Conservation (phyloP, 1,139 yeast species). For the Magnusiomyces paraingens region DNA sequence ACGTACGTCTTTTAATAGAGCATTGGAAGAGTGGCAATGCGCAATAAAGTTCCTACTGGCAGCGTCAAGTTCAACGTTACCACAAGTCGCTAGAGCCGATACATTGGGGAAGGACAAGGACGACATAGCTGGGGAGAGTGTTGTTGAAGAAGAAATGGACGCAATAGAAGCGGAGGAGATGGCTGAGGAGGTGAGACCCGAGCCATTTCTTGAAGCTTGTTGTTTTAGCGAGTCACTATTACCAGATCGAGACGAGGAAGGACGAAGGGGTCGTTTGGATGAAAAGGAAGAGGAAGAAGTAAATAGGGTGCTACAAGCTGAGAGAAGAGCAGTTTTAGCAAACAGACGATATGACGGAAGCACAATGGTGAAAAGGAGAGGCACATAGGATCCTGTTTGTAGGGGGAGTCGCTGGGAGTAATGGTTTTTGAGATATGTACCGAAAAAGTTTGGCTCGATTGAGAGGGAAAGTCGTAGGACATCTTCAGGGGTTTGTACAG, state of each 20-base stretch:
- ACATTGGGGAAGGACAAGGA: constrained; percentile 37
- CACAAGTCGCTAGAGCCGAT: constrained; percentile 31
- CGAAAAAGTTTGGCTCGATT: constrained; percentile 42
- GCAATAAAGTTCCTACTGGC: constrained; percentile 35
- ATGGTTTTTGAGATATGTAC: constrained; percentile 39
- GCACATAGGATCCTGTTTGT: constrained; percentile 51
- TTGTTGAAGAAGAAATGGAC: constrained; percentile 11
- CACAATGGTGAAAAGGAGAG: constrained; percentile 52
- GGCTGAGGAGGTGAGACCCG: neutral
- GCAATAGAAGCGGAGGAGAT: constrained; percentile 9
- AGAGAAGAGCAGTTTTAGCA: constrained; percentile 43
- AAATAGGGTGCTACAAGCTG: constrained; percentile 20
- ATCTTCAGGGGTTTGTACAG: constrained; percentile 21
- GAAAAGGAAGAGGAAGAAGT: constrained; percentile 10
- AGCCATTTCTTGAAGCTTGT: neutral
- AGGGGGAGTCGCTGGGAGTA: constrained; percentile 43
- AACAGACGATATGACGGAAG: constrained; percentile 50
- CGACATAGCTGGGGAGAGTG: constrained; percentile 23
- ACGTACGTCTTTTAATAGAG: constrained; percentile 46
- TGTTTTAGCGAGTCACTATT: constrained; percentile 1
- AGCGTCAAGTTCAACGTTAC: constrained; percentile 33
- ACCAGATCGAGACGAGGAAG: constrained; percentile 14
- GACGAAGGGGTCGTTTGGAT: constrained; percentile 16
- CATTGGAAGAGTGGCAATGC: constrained; percentile 38
- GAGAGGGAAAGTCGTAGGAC: constrained; percentile 39